Percentiles rank a stretch among this genome's conserved stretches.
These are phyloP conservation scores for Mucor indicus DNA, from an alignment of 371 early-diverging fungal species.

Conservation along the genomic window DNA sequence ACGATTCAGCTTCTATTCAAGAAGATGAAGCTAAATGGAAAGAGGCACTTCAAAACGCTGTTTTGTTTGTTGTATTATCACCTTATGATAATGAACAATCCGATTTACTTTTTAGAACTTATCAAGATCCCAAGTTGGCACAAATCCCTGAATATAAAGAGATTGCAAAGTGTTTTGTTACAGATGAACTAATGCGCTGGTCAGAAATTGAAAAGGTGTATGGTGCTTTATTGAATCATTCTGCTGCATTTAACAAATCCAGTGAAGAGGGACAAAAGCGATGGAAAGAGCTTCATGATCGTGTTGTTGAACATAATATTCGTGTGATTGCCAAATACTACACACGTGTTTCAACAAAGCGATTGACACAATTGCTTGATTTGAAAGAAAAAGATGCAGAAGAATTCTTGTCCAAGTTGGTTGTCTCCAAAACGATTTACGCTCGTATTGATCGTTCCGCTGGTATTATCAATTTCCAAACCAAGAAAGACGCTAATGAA, in stretches of 20 bases:
- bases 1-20: slow-evolving; percentile 78
- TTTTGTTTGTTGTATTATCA: slow-evolving; percentile 84
- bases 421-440: slow-evolving; percentile 91
- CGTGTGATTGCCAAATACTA: slow-evolving; percentile 96
- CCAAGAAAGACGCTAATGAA: slow-evolving; percentile 81
- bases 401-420: slow-evolving; percentile 86
- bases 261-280: slow-evolving; percentile 79
- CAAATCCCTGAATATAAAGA: slow-evolving; percentile 69
- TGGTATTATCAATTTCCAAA: slow-evolving; percentile 85
- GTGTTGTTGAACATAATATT: slow-evolving; percentile 97
- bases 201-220: slow-evolving; percentile 85
- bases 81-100: slow-evolving; percentile 96
- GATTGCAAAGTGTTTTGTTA: slow-evolving; percentile 85
- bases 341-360: slow-evolving; percentile 78
- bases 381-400: slow-evolving; percentile 73
- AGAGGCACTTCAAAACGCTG: slow-evolving; percentile 73
- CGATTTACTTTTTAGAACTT: slow-evolving; percentile 84
- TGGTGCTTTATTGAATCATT: slow-evolving; percentile 66
- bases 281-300: slow-evolving; percentile 83
- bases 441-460: slow-evolving; percentile 94
- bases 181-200: slow-evolving; percentile 93
- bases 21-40: slow-evolving; percentile 81
- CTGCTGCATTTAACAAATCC: slow-evolving; percentile 66
- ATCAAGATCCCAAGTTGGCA: slow-evolving; percentile 72
- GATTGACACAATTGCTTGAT: slow-evolving; percentile 47